Evolutionary conservation across 2,329 filamentous ascomycete species (phyloP).

Genomic region (Diplodia scrobiculata): DNA sequence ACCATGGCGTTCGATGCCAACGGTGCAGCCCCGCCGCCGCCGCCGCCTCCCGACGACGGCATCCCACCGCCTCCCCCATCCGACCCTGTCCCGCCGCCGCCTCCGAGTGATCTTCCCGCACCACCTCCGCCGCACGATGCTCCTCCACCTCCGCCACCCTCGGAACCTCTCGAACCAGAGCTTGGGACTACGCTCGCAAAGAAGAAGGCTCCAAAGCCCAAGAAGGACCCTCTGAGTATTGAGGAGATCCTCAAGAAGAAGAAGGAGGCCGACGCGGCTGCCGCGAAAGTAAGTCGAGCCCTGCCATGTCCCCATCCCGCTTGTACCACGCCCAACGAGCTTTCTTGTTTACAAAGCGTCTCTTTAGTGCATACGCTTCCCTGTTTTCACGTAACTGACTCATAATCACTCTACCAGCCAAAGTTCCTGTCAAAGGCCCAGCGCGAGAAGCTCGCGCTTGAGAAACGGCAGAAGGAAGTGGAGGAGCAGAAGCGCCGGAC

Average conservation of each 20-base stretch:
- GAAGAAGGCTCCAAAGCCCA: constrained; percentile 53
- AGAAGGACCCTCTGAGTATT: constrained; percentile 68
- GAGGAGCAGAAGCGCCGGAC: constrained; percentile 61
- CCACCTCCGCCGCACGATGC: constrained; percentile 30
- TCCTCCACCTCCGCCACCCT: constrained; percentile 31
- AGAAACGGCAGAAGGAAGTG: constrained; percentile 73
- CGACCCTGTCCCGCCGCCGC: constrained; percentile 50
- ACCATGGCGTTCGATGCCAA: constrained; percentile 14
- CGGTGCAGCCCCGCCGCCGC: constrained; percentile 27
- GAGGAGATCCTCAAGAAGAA: constrained; percentile 85
- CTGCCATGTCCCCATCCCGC: constrained; percentile 3
- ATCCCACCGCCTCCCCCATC: constrained; percentile 46
- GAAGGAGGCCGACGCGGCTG: constrained; percentile 79
- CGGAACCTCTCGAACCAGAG: constrained; percentile 34
- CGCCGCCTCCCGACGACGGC: constrained; percentile 26
- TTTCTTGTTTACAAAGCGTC: constrained; percentile 34
- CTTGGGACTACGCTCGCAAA: constrained; percentile 46
- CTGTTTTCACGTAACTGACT: constrained; percentile 33
- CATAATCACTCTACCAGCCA: constrained; percentile 53
- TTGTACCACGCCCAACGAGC: constrained; percentile 1
- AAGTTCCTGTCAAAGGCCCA: constrained; percentile 84
- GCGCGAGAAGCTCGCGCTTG: constrained; percentile 75
- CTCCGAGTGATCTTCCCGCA: constrained; percentile 32
- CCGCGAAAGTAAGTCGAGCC: constrained; percentile 64
- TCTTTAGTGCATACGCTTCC: constrained; percentile 33